A percentile compares a stretch with the other conserved stretches of the same genome.
phyloP scores from a whole-genome alignment of 2,329 filamentous ascomycete genomes.

The Fusarium continuum region DNA sequence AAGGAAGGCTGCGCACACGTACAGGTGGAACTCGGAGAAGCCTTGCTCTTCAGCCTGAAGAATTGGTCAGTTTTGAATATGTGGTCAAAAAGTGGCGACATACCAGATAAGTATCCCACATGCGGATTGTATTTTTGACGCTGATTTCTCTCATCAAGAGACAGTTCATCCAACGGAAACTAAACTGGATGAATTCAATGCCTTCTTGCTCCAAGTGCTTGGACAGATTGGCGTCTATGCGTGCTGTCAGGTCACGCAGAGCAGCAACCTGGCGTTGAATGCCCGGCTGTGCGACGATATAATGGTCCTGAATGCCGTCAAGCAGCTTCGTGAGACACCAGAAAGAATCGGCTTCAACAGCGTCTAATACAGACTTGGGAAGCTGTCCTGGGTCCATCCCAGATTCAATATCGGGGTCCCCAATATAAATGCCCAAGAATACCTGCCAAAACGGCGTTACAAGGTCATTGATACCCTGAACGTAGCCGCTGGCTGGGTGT shows the following conservation, averaged over 20 bases:
- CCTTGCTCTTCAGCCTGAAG: constrained; percentile 93
- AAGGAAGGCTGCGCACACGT: constrained; percentile 96
- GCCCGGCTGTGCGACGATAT: constrained; percentile 96
- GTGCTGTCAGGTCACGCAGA: constrained; percentile 85
- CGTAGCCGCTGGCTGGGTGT: constrained; percentile 96
- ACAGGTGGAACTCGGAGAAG: constrained; percentile 97
- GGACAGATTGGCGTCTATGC: constrained; percentile 85
- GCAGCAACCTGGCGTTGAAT: constrained; percentile 94
- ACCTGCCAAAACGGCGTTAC: constrained; percentile 99
- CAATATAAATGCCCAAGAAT: constrained; percentile 93
- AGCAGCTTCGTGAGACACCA: constrained; percentile 98
- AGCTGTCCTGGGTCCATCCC: constrained; percentile 98
- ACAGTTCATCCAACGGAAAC: constrained; percentile 99
- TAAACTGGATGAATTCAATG: constrained; percentile 99
- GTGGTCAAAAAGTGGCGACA: constrained; percentile 45
- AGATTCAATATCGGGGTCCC: constrained; percentile 88
- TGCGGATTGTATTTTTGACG: constrained; percentile 94
- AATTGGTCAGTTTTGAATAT: neutral
- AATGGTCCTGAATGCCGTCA: constrained; percentile 99
- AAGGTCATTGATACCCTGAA: constrained; percentile 98
- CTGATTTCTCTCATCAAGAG: constrained; percentile 97
- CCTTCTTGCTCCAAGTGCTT: constrained; percentile 90
- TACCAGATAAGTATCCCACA: constrained; percentile 99
- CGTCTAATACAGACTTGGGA: constrained; percentile 88
- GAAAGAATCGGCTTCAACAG: constrained; percentile 96